A percentile compares a stretch with the other conserved stretches of the same genome.
Conservation (phyloP, 352 stramenopile genomes). For the Stramenopiles sp. region DNA sequence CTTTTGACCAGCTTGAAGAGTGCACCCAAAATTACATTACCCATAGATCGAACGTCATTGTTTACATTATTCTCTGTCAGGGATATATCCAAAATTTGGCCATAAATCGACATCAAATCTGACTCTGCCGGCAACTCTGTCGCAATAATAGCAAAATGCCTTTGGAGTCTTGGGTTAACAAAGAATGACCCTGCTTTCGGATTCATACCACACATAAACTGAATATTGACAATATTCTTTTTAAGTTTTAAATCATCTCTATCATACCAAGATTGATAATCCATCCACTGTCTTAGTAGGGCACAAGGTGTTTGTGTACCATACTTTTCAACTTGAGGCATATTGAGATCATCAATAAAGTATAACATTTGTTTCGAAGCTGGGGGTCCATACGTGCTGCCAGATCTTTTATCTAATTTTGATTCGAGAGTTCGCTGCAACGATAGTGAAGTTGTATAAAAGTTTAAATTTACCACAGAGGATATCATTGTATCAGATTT, state of each 20-base stretch:
- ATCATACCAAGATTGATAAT: constrained; percentile 75
- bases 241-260: constrained; percentile 48
- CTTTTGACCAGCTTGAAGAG: constrained; percentile 50
- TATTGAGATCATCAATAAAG: constrained; percentile 81
- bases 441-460: constrained; percentile 45
- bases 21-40: constrained; percentile 71
- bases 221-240: constrained; percentile 70
- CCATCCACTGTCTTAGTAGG: constrained; percentile 64
- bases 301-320: constrained; percentile 74
- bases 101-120: constrained; percentile 56
- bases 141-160: constrained; percentile 72
- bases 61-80: constrained; percentile 43
- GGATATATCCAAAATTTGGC: constrained; percentile 37
- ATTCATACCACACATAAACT: constrained; percentile 75
- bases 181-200: constrained; percentile 64
- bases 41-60: constrained; percentile 43
- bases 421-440: constrained; percentile 65
- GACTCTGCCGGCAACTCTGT: constrained; percentile 59
- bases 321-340: constrained; percentile 69
- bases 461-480: constrained; percentile 58
- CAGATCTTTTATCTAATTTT: constrained; percentile 68
- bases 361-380: constrained; percentile 62
- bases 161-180: constrained; percentile 56
- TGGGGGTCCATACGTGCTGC: constrained; percentile 53
- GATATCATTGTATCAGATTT: constrained; percentile 26